Evolutionary conservation across 2,329 filamentous ascomycete genomes (phyloP).

Genomic region (Phialophora macrospora): DNA sequence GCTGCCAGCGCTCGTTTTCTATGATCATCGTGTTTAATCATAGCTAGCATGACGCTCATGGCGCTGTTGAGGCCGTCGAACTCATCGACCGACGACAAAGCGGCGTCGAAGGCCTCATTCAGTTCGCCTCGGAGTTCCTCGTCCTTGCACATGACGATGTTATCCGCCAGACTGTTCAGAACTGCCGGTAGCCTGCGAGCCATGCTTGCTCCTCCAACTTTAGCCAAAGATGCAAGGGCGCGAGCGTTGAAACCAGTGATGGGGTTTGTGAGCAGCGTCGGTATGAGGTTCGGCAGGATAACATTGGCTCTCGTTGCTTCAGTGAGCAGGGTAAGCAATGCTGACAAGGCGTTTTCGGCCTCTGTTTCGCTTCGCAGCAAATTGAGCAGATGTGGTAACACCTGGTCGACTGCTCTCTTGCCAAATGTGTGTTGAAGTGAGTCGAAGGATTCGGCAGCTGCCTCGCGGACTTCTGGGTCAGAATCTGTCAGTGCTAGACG

Average conservation of each 20-base stretch:
- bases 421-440: constrained; percentile 90
- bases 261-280: constrained; percentile 85
- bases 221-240: constrained; percentile 87
- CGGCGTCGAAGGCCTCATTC: constrained; percentile 80
- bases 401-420: constrained; percentile 93
- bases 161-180: constrained; percentile 92
- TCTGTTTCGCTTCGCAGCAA: constrained; percentile 84
- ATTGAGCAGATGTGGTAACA: constrained; percentile 87
- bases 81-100: constrained; percentile 91
- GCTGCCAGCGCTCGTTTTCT: constrained; percentile 77
- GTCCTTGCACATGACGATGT: constrained; percentile 76
- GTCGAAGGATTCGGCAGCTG: constrained; percentile 96
- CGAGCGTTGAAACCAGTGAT: constrained; percentile 95
- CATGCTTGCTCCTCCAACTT: constrained; percentile 89
- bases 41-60: constrained; percentile 87
- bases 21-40: constrained; percentile 93
- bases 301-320: constrained; percentile 94
- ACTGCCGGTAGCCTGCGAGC: constrained; percentile 87
- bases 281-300: constrained; percentile 93
- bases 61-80: constrained; percentile 93
- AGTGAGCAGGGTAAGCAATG: constrained; percentile 89
- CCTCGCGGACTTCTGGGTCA: constrained; percentile 87
- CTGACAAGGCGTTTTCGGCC: constrained; percentile 89
- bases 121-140: constrained; percentile 76
- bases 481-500: constrained; percentile 89